Conservation (phyloP, 345 rosid species). For the Moricandia arvensis region DNA sequence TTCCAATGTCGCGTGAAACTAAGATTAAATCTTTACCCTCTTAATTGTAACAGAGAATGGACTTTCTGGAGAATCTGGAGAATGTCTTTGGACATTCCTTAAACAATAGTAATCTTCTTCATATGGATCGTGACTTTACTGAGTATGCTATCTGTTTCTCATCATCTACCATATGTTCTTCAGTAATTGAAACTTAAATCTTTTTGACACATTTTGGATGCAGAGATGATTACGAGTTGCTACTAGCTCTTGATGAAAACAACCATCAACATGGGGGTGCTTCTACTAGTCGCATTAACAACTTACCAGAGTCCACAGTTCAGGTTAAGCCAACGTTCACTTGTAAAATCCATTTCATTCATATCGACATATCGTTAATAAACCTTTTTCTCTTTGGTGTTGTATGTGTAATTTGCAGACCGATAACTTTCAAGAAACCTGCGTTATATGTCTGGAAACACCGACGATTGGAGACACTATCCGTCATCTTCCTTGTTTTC, state of each 20-base stretch:
- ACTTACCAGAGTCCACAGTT: constrained; percentile 74
- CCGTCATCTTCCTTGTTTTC: constrained; percentile 95
- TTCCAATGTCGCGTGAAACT: background rate
- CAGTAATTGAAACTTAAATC: background rate
- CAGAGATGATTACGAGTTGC: constrained; percentile 93
- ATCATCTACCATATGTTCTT: background rate
- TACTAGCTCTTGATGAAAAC: constrained; percentile 87
- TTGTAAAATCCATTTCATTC: background rate
- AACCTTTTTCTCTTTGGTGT: constrained; percentile 8
- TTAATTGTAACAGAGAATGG: constrained; percentile 54
- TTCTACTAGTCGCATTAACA: constrained; percentile 60
- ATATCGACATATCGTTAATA: background rate
- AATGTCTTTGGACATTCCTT: constrained; percentile 49
- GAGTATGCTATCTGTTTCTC: constrained; percentile 49
- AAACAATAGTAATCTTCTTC: constrained; percentile 45
- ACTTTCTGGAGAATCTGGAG: constrained; percentile 78
- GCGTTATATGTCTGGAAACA: constrained; percentile 81
- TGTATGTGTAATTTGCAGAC: constrained; percentile 43
- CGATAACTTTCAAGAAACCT: constrained; percentile 60
- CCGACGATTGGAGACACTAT: constrained; percentile 73
- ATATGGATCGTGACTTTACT: constrained; percentile 76
- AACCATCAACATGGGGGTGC: constrained; percentile 60
- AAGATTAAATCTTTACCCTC: background rate
- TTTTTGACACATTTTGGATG: background rate
- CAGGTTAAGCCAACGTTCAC: constrained; percentile 42